phyloP scores from a whole-genome alignment of 2,329 filamentous ascomycete species.

The Neofusicoccum cordaticola region DNA sequence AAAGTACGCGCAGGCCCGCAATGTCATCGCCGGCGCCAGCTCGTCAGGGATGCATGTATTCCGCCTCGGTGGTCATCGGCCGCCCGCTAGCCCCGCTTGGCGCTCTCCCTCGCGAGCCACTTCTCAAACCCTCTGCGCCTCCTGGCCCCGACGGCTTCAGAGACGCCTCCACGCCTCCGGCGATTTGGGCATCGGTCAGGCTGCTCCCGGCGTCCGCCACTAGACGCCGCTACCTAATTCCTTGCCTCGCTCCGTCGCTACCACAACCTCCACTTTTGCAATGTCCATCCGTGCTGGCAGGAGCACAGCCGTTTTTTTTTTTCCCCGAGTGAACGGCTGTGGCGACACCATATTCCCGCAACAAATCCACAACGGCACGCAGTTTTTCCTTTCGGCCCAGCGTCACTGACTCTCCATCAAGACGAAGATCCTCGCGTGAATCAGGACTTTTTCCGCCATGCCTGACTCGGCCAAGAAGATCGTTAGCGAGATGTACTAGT shows the following conservation, averaged over 20 bases:
- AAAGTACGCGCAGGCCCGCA: too few species aligned
- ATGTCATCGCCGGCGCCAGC: too few species aligned
- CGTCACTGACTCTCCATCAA: not conserved
- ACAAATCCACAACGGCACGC: not conserved
- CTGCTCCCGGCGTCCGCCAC: not conserved
- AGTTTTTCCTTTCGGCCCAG: not conserved
- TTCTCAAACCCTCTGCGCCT: not conserved
- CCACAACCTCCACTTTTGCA: not conserved
- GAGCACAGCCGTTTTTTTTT: not conserved
- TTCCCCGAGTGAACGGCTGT: not conserved
- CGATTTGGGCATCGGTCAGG: not conserved
- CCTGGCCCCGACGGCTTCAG: not conserved
- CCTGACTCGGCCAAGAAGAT: conserved; percentile 9
- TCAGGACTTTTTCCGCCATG: not conserved
- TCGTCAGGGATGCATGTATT: not conserved
- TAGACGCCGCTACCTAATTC: not conserved
- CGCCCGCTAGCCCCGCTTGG: not conserved
- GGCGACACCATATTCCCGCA: not conserved
- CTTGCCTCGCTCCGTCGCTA: not conserved
- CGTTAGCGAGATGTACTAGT: not conserved
- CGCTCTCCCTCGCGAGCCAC: not conserved
- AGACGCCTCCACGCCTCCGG: not conserved
- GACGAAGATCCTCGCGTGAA: not conserved
- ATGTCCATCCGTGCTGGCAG: not conserved
- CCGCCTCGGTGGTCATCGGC: not conserved